Evolutionary conservation across 2,329 filamentous ascomycete species (phyloP).

Genomic region (Pseudogymnoascus sp.): DNA sequence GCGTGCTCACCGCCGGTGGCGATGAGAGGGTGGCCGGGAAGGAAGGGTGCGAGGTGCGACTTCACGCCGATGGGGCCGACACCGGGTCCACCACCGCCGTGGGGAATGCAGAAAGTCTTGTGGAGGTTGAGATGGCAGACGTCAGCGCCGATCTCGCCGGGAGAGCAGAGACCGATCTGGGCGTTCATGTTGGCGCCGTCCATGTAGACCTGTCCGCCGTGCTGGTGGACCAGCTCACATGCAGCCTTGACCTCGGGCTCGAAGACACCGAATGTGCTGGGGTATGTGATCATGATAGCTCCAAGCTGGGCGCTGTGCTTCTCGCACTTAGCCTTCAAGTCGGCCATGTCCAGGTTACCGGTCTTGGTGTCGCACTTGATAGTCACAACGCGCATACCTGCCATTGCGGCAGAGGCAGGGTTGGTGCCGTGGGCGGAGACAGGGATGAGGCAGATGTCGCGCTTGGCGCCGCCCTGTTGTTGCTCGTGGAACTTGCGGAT

Average conservation of each 20-base stretch:
- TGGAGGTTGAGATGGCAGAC: slow-evolving; percentile 96
- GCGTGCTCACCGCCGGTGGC: slow-evolving; percentile 49
- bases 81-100: slow-evolving; percentile 88
- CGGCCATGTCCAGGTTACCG: slow-evolving; percentile 81
- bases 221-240: slow-evolving; percentile 75
- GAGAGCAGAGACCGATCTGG: slow-evolving; percentile 90
- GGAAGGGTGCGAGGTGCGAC: slow-evolving; percentile 66
- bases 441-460: slow-evolving; percentile 90
- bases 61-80: slow-evolving; percentile 93
- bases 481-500: slow-evolving; percentile 80
- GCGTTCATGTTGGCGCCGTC: slow-evolving; percentile 98
- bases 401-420: slow-evolving; percentile 91
- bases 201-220: slow-evolving; percentile 96
- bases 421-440: slow-evolving; percentile 95
- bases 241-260: slow-evolving; percentile 83
- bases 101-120: slow-evolving; percentile 98
- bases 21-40: slow-evolving; percentile 62
- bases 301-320: slow-evolving; percentile 80
- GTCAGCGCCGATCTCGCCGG: slow-evolving; percentile 90
- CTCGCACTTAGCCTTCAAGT: slow-evolving; percentile 82
- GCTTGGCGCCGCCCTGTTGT: slow-evolving; percentile 56
- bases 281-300: slow-evolving; percentile 96
- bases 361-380: slow-evolving; percentile 85
- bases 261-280: slow-evolving; percentile 90
- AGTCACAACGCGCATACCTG: slow-evolving; percentile 86